Percentiles rank a stretch among this genome's conserved stretches.
phyloP scores from a whole-genome alignment of 1,139 yeast species.

The Geotrichum cucujoidarum region DNA sequence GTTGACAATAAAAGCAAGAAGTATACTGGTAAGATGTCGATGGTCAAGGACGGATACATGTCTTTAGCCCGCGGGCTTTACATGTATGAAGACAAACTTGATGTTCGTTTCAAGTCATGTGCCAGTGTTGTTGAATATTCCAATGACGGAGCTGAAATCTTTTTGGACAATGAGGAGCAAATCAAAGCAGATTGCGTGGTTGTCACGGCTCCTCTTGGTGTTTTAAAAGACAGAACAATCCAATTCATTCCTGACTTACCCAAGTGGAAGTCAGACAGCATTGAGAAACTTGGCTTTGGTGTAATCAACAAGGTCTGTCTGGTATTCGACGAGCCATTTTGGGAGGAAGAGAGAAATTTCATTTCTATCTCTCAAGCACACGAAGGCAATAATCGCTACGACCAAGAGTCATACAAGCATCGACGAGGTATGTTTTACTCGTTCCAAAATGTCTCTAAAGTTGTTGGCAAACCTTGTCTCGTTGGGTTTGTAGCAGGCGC shows the following conservation, averaged over 20 bases:
- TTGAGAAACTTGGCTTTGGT: slow-evolving; percentile 41
- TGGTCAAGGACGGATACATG: slow-evolving; percentile 38
- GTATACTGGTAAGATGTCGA: slow-evolving; percentile 40
- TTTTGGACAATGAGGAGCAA: slow-evolving; percentile 39
- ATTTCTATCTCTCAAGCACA: slow-evolving; percentile 34
- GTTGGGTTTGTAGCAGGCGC: slow-evolving; percentile 41
- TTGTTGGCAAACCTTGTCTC: slow-evolving; percentile 38
- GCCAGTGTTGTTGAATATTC: slow-evolving; percentile 39
- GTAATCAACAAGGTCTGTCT: slow-evolving; percentile 40
- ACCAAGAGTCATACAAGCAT: slow-evolving; percentile 28
- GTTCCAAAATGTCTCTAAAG: slow-evolving; percentile 39
- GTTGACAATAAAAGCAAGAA: slow-evolving; percentile 40
- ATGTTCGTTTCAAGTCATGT: slow-evolving; percentile 39
- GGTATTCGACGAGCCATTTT: slow-evolving; percentile 39
- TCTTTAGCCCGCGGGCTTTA: slow-evolving; percentile 40
- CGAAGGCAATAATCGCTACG: slow-evolving; percentile 22
- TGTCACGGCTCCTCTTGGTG: slow-evolving; percentile 42
- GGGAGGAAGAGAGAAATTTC: slow-evolving; percentile 39
- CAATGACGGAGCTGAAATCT: slow-evolving; percentile 29
- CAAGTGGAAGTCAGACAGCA: slow-evolving; percentile 41
- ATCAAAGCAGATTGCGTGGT: slow-evolving; percentile 40
- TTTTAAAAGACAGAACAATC: slow-evolving; percentile 38
- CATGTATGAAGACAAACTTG: slow-evolving; percentile 39
- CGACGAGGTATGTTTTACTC: slow-evolving; percentile 39
- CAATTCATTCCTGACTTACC: slow-evolving; percentile 44